Base-by-base conservation (phyloP, 2,329 filamentous ascomycete species). In the Penicillium digitatum region DNA sequence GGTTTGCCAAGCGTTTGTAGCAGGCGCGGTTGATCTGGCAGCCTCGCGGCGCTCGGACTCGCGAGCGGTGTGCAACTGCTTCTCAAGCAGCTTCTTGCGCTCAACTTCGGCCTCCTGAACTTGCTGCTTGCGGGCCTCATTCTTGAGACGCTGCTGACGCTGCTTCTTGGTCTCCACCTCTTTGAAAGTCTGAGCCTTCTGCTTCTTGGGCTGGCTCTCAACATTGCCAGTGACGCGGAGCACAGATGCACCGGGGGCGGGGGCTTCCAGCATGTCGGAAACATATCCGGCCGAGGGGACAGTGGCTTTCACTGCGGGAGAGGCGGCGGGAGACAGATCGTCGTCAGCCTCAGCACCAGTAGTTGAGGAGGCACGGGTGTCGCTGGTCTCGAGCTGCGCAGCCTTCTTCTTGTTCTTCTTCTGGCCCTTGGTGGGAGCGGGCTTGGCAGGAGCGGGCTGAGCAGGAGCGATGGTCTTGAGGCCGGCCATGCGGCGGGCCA, bases 151-250 rank as follows among this genome's bases (percentile, higher is more conserved):
- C 78, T 96, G 94, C 79, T 96, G 92, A 57, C 91, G 87, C 78
- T 95, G 90, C 81, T 96, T 96, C 87, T 96, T 96, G 20, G 87
- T 88, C 79, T 96, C 89, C 18, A 82, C 82, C 46, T 82, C 81
- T 72, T 89, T 85, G 61, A 83, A 79, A 38, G 80, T 77, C 76
- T 86, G 84, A 49, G 69, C 57, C 62, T 79, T 76, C 66, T 82
- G 79, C 75, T 85, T 85, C 75, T 87, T 82, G 69, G 76, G 74
- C 61, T 74, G 72, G 20, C 77, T 76, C 76, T 81, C 84, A 70
- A 75, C 82, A 67, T 74, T 82, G 70, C 86, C 85, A 52, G 88
- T 94, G 60, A 97, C 79, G 58, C 89, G 89, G 58, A 96, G 79
- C 45, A 95, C 84, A 0, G 86, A 86, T 24, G 90, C 88, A 51